phyloP scores from a whole-genome alignment of 331 rosid genomes.

The Quercus lobata region DNA sequence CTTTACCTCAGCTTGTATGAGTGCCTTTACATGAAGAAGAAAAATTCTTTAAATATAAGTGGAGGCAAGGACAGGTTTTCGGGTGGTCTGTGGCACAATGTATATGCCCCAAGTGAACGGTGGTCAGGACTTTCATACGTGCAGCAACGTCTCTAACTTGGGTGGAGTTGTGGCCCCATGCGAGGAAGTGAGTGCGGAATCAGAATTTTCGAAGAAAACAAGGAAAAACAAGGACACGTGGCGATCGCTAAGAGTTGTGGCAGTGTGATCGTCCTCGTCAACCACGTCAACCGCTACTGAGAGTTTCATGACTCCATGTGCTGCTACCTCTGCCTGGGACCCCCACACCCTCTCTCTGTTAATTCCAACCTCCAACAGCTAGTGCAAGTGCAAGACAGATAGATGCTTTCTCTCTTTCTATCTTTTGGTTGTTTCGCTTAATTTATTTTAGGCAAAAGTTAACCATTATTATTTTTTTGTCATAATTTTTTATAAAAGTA shows the following conservation, averaged over 20 bases:
- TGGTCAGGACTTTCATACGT: background rate
- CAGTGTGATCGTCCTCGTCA: constrained; percentile 25
- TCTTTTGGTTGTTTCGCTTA: background rate
- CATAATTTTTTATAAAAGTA: no score
- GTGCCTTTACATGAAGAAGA: no score
- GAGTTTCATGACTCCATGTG: background rate
- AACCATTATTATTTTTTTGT: no score
- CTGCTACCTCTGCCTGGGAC: background rate
- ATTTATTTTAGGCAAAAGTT: no score
- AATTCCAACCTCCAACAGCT: background rate
- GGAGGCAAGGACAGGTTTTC: background rate
- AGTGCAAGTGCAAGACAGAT: background rate
- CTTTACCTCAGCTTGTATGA: no score
- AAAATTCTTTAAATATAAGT: no score
- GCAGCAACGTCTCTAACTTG: no score
- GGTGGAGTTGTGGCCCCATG: background rate
- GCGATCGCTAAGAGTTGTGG: background rate
- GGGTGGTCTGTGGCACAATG: background rate
- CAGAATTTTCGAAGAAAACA: background rate
- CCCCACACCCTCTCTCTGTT: background rate
- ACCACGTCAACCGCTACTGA: constrained; percentile 3
- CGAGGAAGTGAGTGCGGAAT: background rate
- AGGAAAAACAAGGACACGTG: background rate
- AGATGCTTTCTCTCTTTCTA: background rate
- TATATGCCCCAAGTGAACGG: background rate